phyloP scores from a whole-genome alignment of 2,329 filamentous ascomycete species.

The Aspergillus luchuensis region DNA sequence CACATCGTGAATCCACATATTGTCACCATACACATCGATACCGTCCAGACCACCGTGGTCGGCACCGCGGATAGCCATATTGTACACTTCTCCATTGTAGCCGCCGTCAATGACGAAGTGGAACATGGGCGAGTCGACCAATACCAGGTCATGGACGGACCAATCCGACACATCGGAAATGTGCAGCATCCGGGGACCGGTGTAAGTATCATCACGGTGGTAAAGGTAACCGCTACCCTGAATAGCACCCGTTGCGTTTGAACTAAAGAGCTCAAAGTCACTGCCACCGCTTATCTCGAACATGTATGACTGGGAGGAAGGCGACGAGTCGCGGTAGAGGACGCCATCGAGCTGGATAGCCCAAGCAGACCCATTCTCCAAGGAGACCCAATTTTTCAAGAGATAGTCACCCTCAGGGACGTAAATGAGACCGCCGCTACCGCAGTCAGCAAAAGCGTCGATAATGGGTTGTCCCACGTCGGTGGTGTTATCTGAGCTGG shows the following conservation, averaged over 20 bases:
- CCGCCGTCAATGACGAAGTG: conserved; percentile 56
- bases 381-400: conserved; percentile 52
- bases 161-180: conserved; percentile 51
- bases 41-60: conserved; percentile 58
- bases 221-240: conserved; percentile 57
- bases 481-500: conserved; percentile 52
- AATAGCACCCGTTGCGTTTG: conserved; percentile 54
- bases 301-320: no score
- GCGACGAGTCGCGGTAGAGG: conserved; percentile 47
- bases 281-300: no score
- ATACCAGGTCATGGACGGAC: conserved; percentile 52
- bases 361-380: conserved; percentile 51
- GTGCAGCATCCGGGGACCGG: conserved; percentile 50
- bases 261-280: conserved; percentile 58
- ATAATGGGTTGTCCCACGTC: conserved; percentile 54
- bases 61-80: conserved; percentile 57
- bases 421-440: conserved; percentile 53
- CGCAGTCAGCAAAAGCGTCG: conserved; percentile 55
- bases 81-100: conserved; percentile 57
- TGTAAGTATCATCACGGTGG: conserved; percentile 43
- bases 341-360: conserved; percentile 57
- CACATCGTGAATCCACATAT: conserved; percentile 61
- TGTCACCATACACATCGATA: conserved; percentile 56
- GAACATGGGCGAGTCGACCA: conserved; percentile 54
- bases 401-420: conserved; percentile 55